phyloP scores from a whole-genome alignment of 2,329 filamentous ascomycete species.

The Teratosphaeria viscida region DNA sequence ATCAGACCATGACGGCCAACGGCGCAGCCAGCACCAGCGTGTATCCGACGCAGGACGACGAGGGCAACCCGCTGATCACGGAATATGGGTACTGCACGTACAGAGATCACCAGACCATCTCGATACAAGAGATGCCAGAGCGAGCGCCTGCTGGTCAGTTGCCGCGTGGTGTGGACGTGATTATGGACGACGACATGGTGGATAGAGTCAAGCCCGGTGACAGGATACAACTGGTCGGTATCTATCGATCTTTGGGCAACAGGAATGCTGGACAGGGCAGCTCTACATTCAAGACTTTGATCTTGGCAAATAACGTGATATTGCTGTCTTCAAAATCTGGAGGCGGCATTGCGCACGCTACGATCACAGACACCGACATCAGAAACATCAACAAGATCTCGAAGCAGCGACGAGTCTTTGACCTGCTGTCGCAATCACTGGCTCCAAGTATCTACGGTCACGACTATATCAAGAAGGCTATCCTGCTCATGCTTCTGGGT shows the following conservation, averaged over 20 bases:
- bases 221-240: conserved; percentile 91
- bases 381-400: conserved; percentile 97
- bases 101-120: conserved; percentile 92
- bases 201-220: conserved; percentile 93
- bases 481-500: conserved; percentile 85
- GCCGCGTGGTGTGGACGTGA: conserved; percentile 88
- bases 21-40: conserved; percentile 82
- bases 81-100: conserved; percentile 96
- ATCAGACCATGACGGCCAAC: conserved; percentile 91
- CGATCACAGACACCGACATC: conserved; percentile 92
- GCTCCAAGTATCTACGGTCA: conserved; percentile 96
- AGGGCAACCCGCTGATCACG: conserved; percentile 84
- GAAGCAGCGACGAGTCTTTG: conserved; percentile 89
- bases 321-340: conserved; percentile 92
- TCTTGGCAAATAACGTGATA: conserved; percentile 91
- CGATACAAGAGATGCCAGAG: conserved; percentile 98
- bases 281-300: conserved; percentile 85
- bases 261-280: conserved; percentile 84
- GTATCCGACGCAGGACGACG: conserved; percentile 86
- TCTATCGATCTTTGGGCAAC: conserved; percentile 88
- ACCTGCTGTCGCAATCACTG: conserved; percentile 83
- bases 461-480: conserved; percentile 95
- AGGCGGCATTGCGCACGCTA: conserved; percentile 81
- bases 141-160: conserved; percentile 89
- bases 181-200: conserved; percentile 91